Conservation (phyloP, 2,329 filamentous ascomycete genomes). For the Fusarium coicis region DNA sequence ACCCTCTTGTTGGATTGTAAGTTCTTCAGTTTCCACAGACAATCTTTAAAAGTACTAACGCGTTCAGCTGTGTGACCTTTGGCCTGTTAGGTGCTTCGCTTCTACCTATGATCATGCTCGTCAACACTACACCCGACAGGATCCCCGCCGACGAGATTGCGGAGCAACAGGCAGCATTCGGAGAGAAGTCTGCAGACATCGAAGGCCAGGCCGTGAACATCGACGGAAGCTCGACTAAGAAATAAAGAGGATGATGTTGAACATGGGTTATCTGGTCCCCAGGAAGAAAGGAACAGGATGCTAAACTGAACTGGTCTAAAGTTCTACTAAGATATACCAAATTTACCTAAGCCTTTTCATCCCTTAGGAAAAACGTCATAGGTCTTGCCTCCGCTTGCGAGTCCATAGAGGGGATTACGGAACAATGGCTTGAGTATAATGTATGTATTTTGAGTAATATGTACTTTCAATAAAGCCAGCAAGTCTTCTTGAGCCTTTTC, state of each 20-base stretch:
- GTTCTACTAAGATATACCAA: background rate
- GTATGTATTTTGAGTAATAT: background rate
- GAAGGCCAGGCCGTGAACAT: background rate
- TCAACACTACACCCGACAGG: constrained; percentile 11
- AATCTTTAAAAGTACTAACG: accelerated
- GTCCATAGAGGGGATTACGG: background rate
- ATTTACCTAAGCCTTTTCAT: background rate
- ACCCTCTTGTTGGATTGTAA: constrained; percentile 4
- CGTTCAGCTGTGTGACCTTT: background rate
- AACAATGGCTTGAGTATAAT: too few species aligned
- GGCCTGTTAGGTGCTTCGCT: background rate
- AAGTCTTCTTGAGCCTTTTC: too few species aligned
- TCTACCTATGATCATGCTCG: constrained; percentile 20
- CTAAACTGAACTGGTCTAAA: background rate
- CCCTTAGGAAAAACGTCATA: accelerated
- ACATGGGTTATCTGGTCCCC: too few species aligned
- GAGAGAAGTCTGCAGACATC: constrained; percentile 1
- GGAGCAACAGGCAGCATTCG: background rate
- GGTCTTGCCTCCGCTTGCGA: background rate
- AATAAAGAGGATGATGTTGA: background rate
- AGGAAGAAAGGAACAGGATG: too few species aligned
- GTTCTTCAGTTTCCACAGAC: accelerated
- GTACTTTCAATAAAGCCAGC: background rate
- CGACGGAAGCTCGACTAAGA: background rate
- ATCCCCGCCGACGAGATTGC: constrained; percentile 18